Evolutionary conservation across 768 basidiomycete genomes (phyloP), one percentile per base, ranked within the genome.

Genomic region (Tulasnella sp.): DNA sequence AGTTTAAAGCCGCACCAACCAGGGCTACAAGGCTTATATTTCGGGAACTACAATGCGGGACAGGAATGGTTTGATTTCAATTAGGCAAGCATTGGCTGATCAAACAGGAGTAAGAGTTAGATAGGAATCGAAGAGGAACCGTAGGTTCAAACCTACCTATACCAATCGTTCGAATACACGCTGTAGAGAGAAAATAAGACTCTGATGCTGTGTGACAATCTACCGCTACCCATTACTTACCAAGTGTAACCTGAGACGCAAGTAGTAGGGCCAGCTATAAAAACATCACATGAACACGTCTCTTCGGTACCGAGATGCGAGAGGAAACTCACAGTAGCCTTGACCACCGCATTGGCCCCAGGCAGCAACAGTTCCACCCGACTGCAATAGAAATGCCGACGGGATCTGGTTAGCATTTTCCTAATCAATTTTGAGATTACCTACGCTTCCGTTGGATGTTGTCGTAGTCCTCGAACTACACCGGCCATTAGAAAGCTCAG

Each of bases 221-320:
- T 28, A 31, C 20, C 64, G 28, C 24, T 11, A 20, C 28, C 16
- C 28, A 14, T 28, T 14, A 34, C 64, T 28, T 37, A 69, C 64
- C 64, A 69, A 69, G 64, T 69, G 31, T 5, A 69, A 20, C 64
- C 64, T 4, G 64, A 69, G 31, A 69, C 64, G 64, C 64, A 69
- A 34, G 64, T 69, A 0, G 64, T 69, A 69, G 31, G 12, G 2
- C 64, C 64, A 20, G 64, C 64, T 69, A n/a, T n/a, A n/a, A n/a
- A n/a, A n/a, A n/a, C n/a, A n/a, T n/a, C n/a, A n/a, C n/a, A n/a
- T 28, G 5, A 31, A 28, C 28, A 69, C 11, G 31, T 28, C 31
- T 69, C 64, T 8, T 46, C 46, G 64, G 64, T 9, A 28, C 64
- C 31, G 34, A 69, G 64, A 28, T 18, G 64, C 34, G 31, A 28